Conservation (phyloP, 768 basidiomycete genomes). For the Lanmaoa rubissima region DNA sequence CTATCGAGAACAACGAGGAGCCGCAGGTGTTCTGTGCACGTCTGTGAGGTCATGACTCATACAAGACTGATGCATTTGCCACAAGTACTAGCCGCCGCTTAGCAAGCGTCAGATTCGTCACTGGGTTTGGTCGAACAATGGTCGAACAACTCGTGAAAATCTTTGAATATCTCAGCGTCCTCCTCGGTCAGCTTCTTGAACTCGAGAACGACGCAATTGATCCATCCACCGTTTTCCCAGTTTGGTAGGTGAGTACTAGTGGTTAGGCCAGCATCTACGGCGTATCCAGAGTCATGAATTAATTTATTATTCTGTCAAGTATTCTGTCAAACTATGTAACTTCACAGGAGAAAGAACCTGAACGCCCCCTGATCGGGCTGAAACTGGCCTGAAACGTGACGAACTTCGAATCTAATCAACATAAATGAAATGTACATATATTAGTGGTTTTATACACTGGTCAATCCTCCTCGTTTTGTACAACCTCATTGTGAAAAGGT, state of each 20-base stretch:
- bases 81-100: not conserved
- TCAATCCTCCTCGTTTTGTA: not conserved
- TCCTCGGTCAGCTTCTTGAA: conserved; percentile 27
- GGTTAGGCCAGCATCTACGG: too few relatives aligned
- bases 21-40: not conserved
- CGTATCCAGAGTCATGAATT: too few relatives aligned
- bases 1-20: conserved; percentile 14
- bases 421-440: too few relatives aligned
- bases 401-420: too few relatives aligned
- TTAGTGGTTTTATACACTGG: not conserved
- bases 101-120: not conserved
- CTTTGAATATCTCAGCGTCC: conserved; percentile 18
- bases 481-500: not conserved
- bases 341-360: too few relatives aligned
- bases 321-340: too few relatives aligned
- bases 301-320: too few relatives aligned
- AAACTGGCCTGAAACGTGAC: too few relatives aligned
- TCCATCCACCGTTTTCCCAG: too few relatives aligned
- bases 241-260: too few relatives aligned
- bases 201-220: conserved; percentile 16
- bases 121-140: not conserved
- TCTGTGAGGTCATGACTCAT: not conserved
- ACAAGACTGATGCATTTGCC: not conserved
- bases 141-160: conserved; percentile 27
- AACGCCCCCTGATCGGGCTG: too few relatives aligned